These are phyloP conservation scores for Endotrypanum monterogeii DNA, from an alignment of 208 protist species.

Conservation along the genomic window DNA sequence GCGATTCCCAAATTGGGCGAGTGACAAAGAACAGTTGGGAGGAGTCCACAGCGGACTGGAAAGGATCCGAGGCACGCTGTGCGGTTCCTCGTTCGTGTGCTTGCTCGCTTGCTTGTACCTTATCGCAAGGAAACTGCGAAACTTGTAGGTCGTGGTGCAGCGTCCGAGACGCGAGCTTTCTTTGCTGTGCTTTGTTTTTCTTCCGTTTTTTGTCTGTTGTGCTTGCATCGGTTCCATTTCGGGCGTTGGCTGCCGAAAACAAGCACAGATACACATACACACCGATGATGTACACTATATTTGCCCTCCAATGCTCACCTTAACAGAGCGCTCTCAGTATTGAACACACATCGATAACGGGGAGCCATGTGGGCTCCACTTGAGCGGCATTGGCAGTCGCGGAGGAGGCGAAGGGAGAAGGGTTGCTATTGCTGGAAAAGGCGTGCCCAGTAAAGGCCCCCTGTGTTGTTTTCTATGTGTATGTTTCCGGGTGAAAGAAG, in stretches of 20 bases:
- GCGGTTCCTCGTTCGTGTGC: background rate
- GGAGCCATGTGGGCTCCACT: background rate
- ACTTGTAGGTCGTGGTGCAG: background rate
- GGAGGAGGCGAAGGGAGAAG: background rate
- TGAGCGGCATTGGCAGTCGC: background rate
- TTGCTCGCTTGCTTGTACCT: background rate
- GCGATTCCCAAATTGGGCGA: conserved; percentile 19
- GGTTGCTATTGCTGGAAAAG: background rate
- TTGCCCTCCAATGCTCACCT: background rate
- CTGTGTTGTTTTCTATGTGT: background rate
- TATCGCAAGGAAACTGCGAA: background rate
- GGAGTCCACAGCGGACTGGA: background rate
- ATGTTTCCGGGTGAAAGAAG: background rate
- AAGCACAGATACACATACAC: conserved; percentile 3
- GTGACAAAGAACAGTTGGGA: conserved; percentile 1
- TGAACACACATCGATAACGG: background rate
- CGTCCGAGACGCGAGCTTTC: background rate
- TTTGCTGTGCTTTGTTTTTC: background rate
- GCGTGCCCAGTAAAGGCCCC: background rate
- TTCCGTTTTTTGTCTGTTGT: background rate
- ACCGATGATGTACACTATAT: conserved; percentile 4
- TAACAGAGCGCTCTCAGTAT: background rate
- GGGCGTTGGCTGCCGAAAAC: background rate
- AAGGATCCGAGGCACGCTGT: background rate
- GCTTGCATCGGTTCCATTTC: background rate